These are phyloP conservation scores for Ophiocordyceps unilateralis DNA, from an alignment of 2,329 filamentous ascomycete genomes.

Conservation along the genomic window DNA sequence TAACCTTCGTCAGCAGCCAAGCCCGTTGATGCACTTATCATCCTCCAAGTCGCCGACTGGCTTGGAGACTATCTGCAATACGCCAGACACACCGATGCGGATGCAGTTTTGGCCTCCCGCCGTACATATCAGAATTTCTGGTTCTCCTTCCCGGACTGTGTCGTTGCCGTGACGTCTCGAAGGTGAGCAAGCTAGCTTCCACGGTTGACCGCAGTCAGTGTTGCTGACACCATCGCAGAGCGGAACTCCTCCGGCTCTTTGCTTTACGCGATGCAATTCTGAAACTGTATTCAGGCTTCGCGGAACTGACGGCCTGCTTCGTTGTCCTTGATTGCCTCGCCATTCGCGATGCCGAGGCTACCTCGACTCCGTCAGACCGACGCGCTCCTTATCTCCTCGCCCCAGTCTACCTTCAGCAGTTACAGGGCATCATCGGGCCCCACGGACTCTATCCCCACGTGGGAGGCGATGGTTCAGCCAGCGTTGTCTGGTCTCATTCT, in stretches of 20 bases:
- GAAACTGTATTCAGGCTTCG: conserved; percentile 22
- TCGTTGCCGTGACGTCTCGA: conserved; percentile 16
- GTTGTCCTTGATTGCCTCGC: conserved; percentile 26
- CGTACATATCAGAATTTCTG: conserved; percentile 31
- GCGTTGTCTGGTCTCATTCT: conserved; percentile 3
- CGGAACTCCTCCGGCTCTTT: conserved; percentile 1
- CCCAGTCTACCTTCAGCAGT: conserved; percentile 24
- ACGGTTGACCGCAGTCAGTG: neutral
- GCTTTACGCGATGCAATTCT: conserved; percentile 3
- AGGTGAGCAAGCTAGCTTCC: conserved; percentile 17
- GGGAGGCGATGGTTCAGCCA: conserved; percentile 4
- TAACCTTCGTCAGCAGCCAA: conserved; percentile 16
- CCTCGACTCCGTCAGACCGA: conserved; percentile 2
- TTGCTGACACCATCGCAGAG: conserved; percentile 1
- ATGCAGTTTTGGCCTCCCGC: conserved; percentile 24
- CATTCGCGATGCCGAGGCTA: conserved; percentile 6
- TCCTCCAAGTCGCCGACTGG: conserved; percentile 30
- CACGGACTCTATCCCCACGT: conserved; percentile 4
- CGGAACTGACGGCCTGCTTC: conserved; percentile 34
- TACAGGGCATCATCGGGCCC: conserved; percentile 14
- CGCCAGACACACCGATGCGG: conserved; percentile 15
- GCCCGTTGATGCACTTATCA: conserved; percentile 23
- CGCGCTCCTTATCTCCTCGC: conserved; percentile 10
- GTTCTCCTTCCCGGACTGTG: conserved; percentile 31
- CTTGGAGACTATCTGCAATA: conserved; percentile 29